Evolutionary conservation across 768 basidiomycete species (phyloP).

Genomic region (Obba rivulosa): DNA sequence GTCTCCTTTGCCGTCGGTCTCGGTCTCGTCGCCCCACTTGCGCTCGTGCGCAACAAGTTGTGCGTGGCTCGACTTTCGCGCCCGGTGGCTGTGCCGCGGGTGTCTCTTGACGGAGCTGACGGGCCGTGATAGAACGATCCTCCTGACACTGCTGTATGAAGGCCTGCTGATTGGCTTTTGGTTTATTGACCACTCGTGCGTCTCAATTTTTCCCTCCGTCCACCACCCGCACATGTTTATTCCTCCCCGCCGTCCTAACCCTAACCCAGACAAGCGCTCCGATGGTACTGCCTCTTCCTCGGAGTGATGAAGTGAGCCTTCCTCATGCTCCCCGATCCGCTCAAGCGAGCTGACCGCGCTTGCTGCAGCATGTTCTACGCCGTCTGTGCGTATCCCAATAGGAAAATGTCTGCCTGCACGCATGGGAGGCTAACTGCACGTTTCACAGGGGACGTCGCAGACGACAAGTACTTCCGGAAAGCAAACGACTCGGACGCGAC

Average conservation of each 20-base stretch:
- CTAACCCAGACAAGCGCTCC: conserved; percentile 56
- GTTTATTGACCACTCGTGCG: conserved; percentile 91
- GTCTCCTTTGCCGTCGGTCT: conserved; percentile 88
- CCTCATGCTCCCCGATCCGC: not conserved
- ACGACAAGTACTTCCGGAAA: conserved; percentile 94
- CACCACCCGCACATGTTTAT: not conserved
- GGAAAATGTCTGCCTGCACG: not conserved
- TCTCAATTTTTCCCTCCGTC: conserved; percentile 12
- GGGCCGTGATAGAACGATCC: conserved; percentile 63
- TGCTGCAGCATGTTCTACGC: conserved; percentile 70
- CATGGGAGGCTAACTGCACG: not conserved
- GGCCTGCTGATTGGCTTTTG: conserved; percentile 87
- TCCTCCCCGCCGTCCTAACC: not conserved
- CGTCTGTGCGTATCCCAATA: conserved; percentile 53
- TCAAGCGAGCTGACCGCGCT: conserved; percentile 5
- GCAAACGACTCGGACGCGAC: conserved; percentile 90
- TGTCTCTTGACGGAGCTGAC: not conserved
- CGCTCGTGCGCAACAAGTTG: conserved; percentile 88
- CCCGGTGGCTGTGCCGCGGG: not conserved
- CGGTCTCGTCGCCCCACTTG: conserved; percentile 79
- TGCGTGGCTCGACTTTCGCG: conserved; percentile 36
- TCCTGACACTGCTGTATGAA: conserved; percentile 78
- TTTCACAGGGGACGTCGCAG: conserved; percentile 79
- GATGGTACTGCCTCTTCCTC: conserved; percentile 80
- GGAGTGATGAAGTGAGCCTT: conserved; percentile 81